These are phyloP conservation scores for Onygenales sp. DNA, from an alignment of 2,329 filamentous ascomycete species.

Conservation along the genomic window DNA sequence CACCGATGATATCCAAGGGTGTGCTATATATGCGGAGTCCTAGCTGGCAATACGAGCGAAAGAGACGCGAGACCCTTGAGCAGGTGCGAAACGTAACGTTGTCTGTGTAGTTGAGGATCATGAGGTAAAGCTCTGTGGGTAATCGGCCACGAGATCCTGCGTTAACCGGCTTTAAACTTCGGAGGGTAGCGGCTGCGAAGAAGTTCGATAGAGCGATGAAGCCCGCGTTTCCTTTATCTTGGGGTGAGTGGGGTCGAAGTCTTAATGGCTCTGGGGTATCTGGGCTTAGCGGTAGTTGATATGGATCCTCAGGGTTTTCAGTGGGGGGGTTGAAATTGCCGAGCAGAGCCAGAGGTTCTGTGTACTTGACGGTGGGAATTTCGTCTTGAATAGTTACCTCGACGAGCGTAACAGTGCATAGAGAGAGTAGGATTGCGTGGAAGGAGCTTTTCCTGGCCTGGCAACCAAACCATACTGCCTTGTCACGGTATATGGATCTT, in stretches of 20 bases:
- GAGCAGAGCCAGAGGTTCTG: not conserved
- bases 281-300: not conserved
- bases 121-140: not conserved
- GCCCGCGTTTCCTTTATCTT: not conserved
- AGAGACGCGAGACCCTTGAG: not conserved
- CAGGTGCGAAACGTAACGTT: not conserved
- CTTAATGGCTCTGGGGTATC: not conserved
- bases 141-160: not conserved
- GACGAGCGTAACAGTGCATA: not conserved
- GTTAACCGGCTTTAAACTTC: not conserved
- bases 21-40: not conserved
- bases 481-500: not conserved
- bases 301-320: not conserved
- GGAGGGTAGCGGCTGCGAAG: not conserved
- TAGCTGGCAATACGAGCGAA: not conserved
- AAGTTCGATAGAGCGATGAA: conserved; percentile 1
- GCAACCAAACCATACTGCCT: not conserved
- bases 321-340: not conserved
- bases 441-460: not conserved
- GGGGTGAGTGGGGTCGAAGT: not conserved
- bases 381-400: not conserved
- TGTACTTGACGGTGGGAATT: not conserved
- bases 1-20: too few relatives aligned
- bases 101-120: conserved; percentile 2
- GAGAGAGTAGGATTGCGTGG: not conserved